phyloP scores from a whole-genome alignment of 1,284 basidiomycete species.

The Fomitopsis palustris region DNA sequence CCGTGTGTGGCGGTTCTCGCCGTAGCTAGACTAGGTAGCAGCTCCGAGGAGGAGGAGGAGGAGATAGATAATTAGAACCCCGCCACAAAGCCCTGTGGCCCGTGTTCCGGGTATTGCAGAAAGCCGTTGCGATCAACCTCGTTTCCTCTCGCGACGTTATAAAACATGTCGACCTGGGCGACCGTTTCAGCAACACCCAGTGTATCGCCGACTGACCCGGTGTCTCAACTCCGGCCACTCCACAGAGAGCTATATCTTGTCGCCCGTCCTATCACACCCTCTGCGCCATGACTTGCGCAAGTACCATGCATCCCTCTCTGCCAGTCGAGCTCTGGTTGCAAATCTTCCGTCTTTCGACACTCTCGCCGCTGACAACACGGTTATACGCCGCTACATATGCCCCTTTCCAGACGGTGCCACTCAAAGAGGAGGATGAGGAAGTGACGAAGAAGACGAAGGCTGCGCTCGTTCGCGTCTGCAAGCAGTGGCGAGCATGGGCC shows the following conservation, averaged over 20 bases:
- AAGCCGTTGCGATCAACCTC: background rate
- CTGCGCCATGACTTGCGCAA: background rate
- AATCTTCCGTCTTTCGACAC: conserved; percentile 28
- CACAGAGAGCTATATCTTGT: background rate
- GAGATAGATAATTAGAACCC: too few relatives aligned
- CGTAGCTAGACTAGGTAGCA: background rate
- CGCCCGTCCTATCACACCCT: background rate
- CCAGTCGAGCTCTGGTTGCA: conserved; percentile 29
- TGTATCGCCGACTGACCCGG: background rate
- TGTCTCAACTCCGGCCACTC: too few relatives aligned
- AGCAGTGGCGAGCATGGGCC: conserved; percentile 46
- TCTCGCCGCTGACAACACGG: conserved; percentile 17
- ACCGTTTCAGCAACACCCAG: background rate
- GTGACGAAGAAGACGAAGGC: conserved; percentile 32
- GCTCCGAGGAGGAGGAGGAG: too few relatives aligned
- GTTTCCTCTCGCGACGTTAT: background rate
- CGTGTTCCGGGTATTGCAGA: background rate
- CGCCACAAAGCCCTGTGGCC: too few relatives aligned
- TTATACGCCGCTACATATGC: conserved; percentile 20
- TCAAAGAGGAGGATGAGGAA: conserved; percentile 8
- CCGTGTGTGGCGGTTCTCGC: conserved; percentile 38
- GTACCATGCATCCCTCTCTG: conserved; percentile 8
- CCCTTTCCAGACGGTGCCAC: conserved; percentile 22
- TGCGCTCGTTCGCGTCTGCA: conserved; percentile 51
- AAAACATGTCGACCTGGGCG: background rate